Percentiles rank a stretch among this genome's conserved stretches.
These are phyloP conservation scores for Camelina laxa DNA, from an alignment of 345 rosid genomes.

Conservation along the genomic window DNA sequence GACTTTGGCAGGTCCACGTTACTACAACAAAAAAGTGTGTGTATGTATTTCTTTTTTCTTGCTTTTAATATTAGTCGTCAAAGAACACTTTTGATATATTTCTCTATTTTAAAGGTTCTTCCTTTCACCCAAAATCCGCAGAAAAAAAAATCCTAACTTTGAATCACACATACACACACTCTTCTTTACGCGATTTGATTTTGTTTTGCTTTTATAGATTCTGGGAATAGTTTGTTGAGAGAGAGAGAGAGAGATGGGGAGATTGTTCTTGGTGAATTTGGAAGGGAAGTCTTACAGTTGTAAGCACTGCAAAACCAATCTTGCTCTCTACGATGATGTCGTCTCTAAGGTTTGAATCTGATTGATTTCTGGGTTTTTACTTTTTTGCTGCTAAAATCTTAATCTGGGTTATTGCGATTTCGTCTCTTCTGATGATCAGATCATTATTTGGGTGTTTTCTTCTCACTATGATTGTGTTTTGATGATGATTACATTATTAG, in stretches of 20 bases:
- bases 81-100: slow-evolving; percentile 5
- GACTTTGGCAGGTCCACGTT: slow-evolving; percentile 38
- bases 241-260: slow-evolving; percentile 57
- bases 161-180: not conserved
- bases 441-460: not conserved
- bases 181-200: not conserved
- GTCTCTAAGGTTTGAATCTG: slow-evolving; percentile 65
- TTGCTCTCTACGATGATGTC: slow-evolving; percentile 61
- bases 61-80: not conserved
- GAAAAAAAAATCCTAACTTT: slow-evolving; percentile 19
- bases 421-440: slow-evolving; percentile 7
- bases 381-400: slow-evolving; percentile 19
- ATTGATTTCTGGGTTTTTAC: not conserved
- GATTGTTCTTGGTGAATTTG: slow-evolving; percentile 63
- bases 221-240: not conserved
- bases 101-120: slow-evolving; percentile 8
- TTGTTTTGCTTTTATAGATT: not conserved
- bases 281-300: slow-evolving; percentile 70
- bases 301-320: slow-evolving; percentile 70
- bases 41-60: not conserved
- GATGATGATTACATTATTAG: slow-evolving; percentile 11
- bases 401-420: slow-evolving; percentile 34
- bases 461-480: slow-evolving; percentile 6
- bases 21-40: slow-evolving; percentile 1
- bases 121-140: not conserved